Percentiles rank a stretch among this genome's conserved stretches.
Evolutionary conservation across 768 basidiomycete species (phyloP).

Genomic region (Pleurotus salmoneostramineus): DNA sequence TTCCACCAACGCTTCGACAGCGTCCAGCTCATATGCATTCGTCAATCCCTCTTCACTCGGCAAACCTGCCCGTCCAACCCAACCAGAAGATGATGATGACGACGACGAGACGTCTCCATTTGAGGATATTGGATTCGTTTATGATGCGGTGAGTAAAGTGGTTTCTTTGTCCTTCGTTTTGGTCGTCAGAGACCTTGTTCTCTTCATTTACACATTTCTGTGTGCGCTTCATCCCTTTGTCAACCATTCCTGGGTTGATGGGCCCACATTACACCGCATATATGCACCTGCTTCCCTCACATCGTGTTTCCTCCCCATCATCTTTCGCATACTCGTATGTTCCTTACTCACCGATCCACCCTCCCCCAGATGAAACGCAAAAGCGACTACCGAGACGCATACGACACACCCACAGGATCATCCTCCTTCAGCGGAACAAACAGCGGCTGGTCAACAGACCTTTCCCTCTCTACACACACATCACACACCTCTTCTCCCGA

Average conservation of each 20-base stretch:
- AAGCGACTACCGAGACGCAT: neutral
- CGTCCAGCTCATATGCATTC: slow-evolving; percentile 26
- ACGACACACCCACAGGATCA: neutral
- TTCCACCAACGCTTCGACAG: slow-evolving; percentile 24
- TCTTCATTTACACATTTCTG: neutral
- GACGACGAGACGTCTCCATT: slow-evolving; percentile 21
- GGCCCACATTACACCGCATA: neutral
- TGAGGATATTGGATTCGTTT: slow-evolving; percentile 21
- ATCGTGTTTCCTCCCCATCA: neutral
- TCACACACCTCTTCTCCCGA: slow-evolving; percentile 2
- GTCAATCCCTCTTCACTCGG: slow-evolving; percentile 39
- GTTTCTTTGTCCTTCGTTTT: slow-evolving; percentile 18
- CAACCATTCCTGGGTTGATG: neutral
- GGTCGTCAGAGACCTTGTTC: slow-evolving; percentile 8
- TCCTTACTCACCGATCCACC: too few relatives aligned
- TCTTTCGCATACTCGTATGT: neutral
- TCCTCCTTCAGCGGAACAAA: slow-evolving; percentile 1
- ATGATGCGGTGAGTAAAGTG: slow-evolving; percentile 13
- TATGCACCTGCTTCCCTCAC: neutral
- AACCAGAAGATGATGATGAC: slow-evolving; percentile 24
- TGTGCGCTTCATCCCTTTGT: neutral
- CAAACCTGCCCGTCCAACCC: slow-evolving; percentile 14
- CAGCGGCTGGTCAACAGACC: slow-evolving; percentile 2
- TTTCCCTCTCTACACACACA: slow-evolving; percentile 4
- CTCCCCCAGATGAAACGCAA: neutral